Evolutionary conservation across 208 protist species (phyloP).

Genomic region (Trypanosoma caninum): DNA sequence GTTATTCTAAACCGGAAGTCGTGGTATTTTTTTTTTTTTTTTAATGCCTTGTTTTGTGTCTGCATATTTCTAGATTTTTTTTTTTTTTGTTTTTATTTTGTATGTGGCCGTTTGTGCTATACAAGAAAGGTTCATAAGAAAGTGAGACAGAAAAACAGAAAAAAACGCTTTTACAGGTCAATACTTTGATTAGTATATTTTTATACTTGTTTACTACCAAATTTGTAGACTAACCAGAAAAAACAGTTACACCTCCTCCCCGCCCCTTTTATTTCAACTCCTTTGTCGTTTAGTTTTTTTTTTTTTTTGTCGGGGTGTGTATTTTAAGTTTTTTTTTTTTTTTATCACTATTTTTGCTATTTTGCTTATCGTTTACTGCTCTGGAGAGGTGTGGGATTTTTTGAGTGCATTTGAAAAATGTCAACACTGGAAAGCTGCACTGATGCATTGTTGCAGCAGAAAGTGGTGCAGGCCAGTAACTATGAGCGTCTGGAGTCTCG

Average conservation of each 20-base stretch:
- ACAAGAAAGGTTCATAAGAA: neutral
- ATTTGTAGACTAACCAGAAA: too few relatives aligned
- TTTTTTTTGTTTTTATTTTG: constrained; percentile 3
- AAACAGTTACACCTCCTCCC: too few relatives aligned
- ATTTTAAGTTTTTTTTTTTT: neutral
- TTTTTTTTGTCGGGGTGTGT: neutral
- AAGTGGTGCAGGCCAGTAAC: constrained; percentile 57
- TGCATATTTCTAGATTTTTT: neutral
- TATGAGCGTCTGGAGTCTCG: constrained; percentile 64
- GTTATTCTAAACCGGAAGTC: too few relatives aligned
- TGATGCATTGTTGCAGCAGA: constrained; percentile 73
- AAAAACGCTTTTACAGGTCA: neutral
- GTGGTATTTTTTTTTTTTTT: too few relatives aligned
- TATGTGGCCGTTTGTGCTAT: neutral
- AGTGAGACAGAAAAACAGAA: neutral
- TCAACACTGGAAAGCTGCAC: constrained; percentile 63
- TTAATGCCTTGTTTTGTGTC: neutral
- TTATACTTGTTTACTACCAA: too few relatives aligned
- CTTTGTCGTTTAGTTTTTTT: neutral
- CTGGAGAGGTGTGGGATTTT: neutral
- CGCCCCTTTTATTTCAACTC: neutral
- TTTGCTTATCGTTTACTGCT: neutral
- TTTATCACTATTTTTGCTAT: neutral
- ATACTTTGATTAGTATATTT: too few relatives aligned
- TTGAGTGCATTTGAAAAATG: neutral